phyloP scores from a whole-genome alignment of 768 basidiomycete species.

The Holtermanniella nyarrowii region DNA sequence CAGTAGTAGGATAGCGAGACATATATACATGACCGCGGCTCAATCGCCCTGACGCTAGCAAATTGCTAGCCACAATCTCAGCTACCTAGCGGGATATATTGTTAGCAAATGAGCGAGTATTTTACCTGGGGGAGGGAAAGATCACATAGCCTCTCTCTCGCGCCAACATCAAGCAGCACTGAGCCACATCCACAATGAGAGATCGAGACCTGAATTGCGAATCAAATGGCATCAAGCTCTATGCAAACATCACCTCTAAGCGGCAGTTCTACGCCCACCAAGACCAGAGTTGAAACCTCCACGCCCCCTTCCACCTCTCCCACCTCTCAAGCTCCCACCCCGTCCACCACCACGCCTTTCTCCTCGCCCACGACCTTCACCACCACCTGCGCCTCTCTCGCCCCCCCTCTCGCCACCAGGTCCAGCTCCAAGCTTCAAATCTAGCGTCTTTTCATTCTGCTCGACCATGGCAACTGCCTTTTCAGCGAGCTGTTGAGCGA shows the following conservation, averaged over 20 bases:
- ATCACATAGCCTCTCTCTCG: too few species aligned
- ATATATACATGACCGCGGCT: too few species aligned
- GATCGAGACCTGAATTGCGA: too few species aligned
- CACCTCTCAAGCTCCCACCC: constrained; percentile 43
- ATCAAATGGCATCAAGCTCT: too few species aligned
- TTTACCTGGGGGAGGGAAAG: too few species aligned
- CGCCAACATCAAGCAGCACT: too few species aligned
- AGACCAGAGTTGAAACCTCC: constrained; percentile 34
- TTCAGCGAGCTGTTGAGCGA: constrained; percentile 81
- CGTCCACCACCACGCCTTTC: constrained; percentile 45
- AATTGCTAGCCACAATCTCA: too few species aligned
- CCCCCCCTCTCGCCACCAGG: constrained; percentile 48
- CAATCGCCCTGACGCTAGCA: too few species aligned
- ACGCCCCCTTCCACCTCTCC: constrained; percentile 30
- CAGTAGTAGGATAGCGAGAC: too few species aligned
- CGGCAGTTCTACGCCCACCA: constrained; percentile 20
- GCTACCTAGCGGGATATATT: too few species aligned
- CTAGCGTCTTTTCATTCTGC: constrained; percentile 81
- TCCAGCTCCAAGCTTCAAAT: constrained; percentile 65
- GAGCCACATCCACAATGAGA: too few species aligned
- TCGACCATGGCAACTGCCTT: constrained; percentile 77
- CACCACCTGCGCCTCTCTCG: constrained; percentile 55
- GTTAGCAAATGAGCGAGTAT: too few species aligned
- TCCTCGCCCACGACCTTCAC: constrained; percentile 48
- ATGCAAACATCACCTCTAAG: constrained; percentile 5